These are phyloP conservation scores for Rhytidhysteron rufulum DNA, from an alignment of 2,329 filamentous ascomycete genomes.

Conservation along the genomic window DNA sequence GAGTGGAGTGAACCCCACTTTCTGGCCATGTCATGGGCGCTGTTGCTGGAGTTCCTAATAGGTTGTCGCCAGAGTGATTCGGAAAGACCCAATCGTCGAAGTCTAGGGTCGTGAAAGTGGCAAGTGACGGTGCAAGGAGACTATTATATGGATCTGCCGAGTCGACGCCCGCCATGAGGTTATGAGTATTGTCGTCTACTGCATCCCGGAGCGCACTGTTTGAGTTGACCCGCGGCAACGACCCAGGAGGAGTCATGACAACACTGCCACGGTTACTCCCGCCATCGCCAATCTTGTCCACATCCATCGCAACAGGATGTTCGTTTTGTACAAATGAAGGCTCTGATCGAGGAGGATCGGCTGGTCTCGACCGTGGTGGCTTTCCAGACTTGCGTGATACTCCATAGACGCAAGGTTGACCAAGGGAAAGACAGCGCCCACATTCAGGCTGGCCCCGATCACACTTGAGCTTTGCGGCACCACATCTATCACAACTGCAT, in stretches of 20 bases:
- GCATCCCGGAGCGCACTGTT: too few species aligned
- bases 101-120: not conserved
- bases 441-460: slow-evolving; percentile 23
- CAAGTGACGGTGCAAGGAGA: too few species aligned
- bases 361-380: slow-evolving; percentile 14
- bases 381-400: slow-evolving; percentile 18
- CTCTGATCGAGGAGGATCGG: slow-evolving; percentile 17
- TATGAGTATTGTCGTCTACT: not conserved
- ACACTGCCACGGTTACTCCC: not conserved
- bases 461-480: slow-evolving; percentile 27
- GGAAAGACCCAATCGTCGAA: not conserved
- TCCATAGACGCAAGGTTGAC: slow-evolving; percentile 19
- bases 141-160: not conserved
- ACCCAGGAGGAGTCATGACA: not conserved
- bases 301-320: too few species aligned
- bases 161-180: too few species aligned
- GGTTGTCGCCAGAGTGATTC: not conserved
- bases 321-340: slow-evolving; percentile 3
- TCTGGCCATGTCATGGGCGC: not conserved
- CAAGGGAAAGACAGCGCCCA: slow-evolving; percentile 19
- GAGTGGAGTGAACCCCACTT: not conserved
- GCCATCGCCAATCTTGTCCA: too few species aligned
- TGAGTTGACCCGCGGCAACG: not conserved
- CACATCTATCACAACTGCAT: slow-evolving; percentile 25
- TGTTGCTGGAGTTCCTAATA: too few species aligned